Evolutionary conservation across 2,329 filamentous ascomycete species (phyloP), one percentile per base, ranked within the genome.

Genomic region (Pseudofabraea citricarpa): DNA sequence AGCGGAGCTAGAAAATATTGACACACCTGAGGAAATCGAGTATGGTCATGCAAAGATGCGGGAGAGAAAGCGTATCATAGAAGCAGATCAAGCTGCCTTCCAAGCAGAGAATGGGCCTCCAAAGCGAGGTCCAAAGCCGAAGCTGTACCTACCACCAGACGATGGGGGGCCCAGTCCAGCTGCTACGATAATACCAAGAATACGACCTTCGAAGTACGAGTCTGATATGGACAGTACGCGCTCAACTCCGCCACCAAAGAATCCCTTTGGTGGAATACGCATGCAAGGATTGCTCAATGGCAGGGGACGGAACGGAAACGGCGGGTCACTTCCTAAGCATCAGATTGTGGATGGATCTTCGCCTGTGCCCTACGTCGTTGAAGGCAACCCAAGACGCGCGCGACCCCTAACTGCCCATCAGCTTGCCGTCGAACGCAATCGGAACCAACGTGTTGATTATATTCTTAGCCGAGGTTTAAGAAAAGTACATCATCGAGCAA

Each of bases 361-460:
- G 2, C 79, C 80, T 6, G 75, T 73, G 16, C 69, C 75, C 12
- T 80, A 82, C 24, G 60, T 61, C 5, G 62, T 65, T 26, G 51
- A 47, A 24, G 49, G 46, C 55, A 61, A 39, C 51, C 36, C 53
- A 16, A 69, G 78, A 45, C 83, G 89, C 58, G 81, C 83, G 7
- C 77, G 87, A 1, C 87, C 87, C 3, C 78, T 88, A 0, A 93
- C 87, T 0, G 85, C 86, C 26, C 87, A 93, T 63, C 87, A 93
- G 64, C 70, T 90, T 29, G 87, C 87, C 0, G 85, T 93, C 1
- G 86, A 90, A 62, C 77, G 83, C 43, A 90, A 90, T 62, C 75
- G 87, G 15, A 85, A 80, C 48, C 80, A 87, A 56, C 81, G 87
- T 5, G 87, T 91, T n/a, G 84, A 90, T 56, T 84, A 90, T 56